Conservation (phyloP, 73 alveolate genomes). For the Symbiodinium natans region DNA sequence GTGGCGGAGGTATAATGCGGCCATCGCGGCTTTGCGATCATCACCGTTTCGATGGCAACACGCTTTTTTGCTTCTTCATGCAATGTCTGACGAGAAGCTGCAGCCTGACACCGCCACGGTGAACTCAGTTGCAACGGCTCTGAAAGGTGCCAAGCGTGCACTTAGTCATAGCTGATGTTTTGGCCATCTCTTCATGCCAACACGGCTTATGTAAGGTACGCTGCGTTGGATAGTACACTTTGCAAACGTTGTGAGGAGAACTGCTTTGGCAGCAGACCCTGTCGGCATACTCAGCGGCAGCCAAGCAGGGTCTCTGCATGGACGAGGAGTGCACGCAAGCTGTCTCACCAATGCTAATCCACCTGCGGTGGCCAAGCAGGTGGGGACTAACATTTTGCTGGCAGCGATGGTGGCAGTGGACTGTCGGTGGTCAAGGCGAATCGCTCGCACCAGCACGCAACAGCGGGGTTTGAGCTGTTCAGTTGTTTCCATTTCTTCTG, state of each 20-base stretch:
- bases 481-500: too few relatives aligned
- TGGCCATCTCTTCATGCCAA: too few relatives aligned
- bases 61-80: background rate
- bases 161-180: too few relatives aligned
- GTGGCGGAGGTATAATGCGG: conserved; percentile 81
- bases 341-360: background rate
- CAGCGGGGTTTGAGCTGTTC: too few relatives aligned
- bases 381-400: conserved; percentile 39
- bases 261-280: conserved; percentile 41
- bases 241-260: background rate
- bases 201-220: too few relatives aligned
- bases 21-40: conserved; percentile 25
- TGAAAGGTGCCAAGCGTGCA: conserved; percentile 10
- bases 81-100: background rate
- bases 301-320: background rate
- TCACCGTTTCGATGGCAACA: conserved; percentile 59
- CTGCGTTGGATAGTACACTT: too few relatives aligned
- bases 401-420: background rate
- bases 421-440: background rate
- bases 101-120: background rate
- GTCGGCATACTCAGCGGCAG: background rate
- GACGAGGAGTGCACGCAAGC: conserved; percentile 6
- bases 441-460: too few relatives aligned
- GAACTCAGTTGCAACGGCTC: conserved; percentile 46
- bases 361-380: background rate